Evolutionary conservation across 2,329 filamentous ascomycete genomes (phyloP).

Genomic region (Arachnomyces sp.): DNA sequence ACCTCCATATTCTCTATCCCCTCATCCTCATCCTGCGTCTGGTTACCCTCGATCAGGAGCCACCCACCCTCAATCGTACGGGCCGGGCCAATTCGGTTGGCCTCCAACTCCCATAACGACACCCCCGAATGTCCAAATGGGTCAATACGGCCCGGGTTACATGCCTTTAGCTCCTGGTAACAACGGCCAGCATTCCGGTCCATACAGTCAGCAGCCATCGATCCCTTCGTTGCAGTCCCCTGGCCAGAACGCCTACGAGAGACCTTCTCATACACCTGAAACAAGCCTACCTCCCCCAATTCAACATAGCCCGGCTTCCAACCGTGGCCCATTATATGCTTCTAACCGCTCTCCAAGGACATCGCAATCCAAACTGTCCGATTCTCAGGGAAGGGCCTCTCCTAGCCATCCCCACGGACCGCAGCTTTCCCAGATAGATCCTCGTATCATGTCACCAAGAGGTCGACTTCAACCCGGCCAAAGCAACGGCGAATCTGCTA

Average conservation of each 20-base stretch:
- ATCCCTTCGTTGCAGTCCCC: conserved; percentile 18
- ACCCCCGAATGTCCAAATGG: conserved; percentile 30
- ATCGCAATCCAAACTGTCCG: conserved; percentile 19
- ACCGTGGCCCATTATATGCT: conserved; percentile 23
- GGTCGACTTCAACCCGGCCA: conserved; percentile 18
- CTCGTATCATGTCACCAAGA: conserved; percentile 29
- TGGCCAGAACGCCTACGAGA: conserved; percentile 27
- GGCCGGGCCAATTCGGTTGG: conserved; percentile 34
- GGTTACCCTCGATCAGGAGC: conserved; percentile 41
- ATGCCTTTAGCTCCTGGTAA: conserved; percentile 19
- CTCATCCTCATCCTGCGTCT: conserved; percentile 42
- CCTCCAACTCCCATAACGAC: conserved; percentile 38
- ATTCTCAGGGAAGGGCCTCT: too few relatives aligned
- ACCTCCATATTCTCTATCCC: conserved; percentile 46
- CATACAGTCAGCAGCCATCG: conserved; percentile 27
- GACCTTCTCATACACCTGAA: conserved; percentile 26
- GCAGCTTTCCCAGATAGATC: conserved; percentile 20
- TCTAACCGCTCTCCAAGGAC: conserved; percentile 19
- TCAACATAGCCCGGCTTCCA: conserved; percentile 13
- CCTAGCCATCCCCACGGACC: not conserved
- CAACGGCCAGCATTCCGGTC: conserved; percentile 20
- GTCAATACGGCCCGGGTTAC: conserved; percentile 29
- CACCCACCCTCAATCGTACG: conserved; percentile 33
- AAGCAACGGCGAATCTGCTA: conserved; percentile 16
- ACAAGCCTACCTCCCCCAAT: conserved; percentile 18